phyloP scores from a whole-genome alignment of 75 land plant species.

The Chamaecyparis obtusa region DNA sequence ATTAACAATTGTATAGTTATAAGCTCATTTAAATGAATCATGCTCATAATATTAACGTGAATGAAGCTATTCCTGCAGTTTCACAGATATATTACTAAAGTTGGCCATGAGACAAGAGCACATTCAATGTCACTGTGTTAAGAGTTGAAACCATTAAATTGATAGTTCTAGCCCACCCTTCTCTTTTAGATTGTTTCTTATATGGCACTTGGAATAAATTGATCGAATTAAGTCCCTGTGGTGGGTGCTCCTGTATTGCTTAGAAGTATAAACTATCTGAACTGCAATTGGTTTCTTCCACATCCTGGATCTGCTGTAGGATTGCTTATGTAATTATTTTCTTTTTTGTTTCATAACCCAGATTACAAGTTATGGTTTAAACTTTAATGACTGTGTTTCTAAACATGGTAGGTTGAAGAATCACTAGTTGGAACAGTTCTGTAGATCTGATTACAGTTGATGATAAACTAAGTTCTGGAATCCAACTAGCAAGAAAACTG shows the following conservation, averaged over 20 bases:
- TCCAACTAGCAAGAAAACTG: background rate
- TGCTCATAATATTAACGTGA: background rate
- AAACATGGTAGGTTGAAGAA: background rate
- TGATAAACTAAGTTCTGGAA: background rate
- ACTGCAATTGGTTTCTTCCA: background rate
- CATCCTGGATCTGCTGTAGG: background rate
- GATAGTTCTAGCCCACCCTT: background rate
- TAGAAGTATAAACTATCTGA: background rate
- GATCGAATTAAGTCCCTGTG: background rate
- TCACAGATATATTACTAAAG: background rate
- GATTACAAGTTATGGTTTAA: background rate
- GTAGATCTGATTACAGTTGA: background rate
- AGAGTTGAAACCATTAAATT: background rate
- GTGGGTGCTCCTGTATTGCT: background rate
- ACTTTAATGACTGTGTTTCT: background rate
- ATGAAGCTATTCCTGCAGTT: background rate
- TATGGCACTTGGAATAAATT: background rate
- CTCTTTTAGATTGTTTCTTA: background rate
- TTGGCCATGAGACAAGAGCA: background rate
- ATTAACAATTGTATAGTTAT: background rate
- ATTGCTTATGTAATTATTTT: background rate
- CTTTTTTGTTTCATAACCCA: background rate
- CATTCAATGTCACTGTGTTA: background rate
- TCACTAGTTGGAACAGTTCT: background rate
- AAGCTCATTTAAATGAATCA: background rate